A percentile compares a stretch with the other conserved stretches of the same genome.
Conservation (phyloP, 1,139 yeast species). For the Diutina catenulata region DNA sequence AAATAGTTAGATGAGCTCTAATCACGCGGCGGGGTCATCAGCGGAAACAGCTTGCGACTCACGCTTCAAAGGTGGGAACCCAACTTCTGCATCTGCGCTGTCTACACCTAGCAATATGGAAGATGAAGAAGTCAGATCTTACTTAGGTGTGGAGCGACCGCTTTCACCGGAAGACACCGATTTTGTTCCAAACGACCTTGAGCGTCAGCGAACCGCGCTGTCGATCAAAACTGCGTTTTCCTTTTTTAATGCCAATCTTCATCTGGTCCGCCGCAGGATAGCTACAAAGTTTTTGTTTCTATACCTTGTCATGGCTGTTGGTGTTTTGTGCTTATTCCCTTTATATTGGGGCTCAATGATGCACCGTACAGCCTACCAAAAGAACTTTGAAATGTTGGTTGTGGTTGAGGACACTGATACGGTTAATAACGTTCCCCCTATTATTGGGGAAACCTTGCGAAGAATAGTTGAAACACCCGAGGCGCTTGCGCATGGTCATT, state of each 20-base stretch:
- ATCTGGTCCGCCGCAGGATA: background rate
- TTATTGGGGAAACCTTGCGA: slow-evolving; percentile 22
- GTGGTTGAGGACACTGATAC: slow-evolving; percentile 29
- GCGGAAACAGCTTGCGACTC: too few relatives aligned
- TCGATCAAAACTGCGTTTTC: background rate
- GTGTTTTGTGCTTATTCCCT: slow-evolving; percentile 9
- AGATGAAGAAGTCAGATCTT: too few relatives aligned
- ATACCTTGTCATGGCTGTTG: slow-evolving; percentile 7
- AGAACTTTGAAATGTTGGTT: slow-evolving; percentile 33
- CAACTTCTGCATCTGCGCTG: too few relatives aligned
- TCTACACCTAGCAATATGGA: too few relatives aligned
- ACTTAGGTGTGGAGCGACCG: too few relatives aligned
- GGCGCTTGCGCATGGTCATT: slow-evolving; percentile 21
- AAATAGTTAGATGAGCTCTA: too few relatives aligned
- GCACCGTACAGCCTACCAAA: slow-evolving; percentile 22
- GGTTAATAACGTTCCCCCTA: slow-evolving; percentile 14
- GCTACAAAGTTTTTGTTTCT: slow-evolving; percentile 7
- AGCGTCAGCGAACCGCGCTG: too few relatives aligned
- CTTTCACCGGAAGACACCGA: too few relatives aligned
- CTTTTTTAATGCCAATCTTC: background rate
- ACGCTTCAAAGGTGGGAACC: too few relatives aligned
- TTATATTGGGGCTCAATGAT: slow-evolving; percentile 54
- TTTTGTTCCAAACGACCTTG: too few relatives aligned
- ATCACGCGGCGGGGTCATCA: too few relatives aligned
- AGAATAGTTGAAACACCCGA: slow-evolving; percentile 12